Percentiles rank a stretch among this genome's conserved stretches.
phyloP scores from a whole-genome alignment of 1,284 basidiomycete species.

The Malassezia japonica region DNA sequence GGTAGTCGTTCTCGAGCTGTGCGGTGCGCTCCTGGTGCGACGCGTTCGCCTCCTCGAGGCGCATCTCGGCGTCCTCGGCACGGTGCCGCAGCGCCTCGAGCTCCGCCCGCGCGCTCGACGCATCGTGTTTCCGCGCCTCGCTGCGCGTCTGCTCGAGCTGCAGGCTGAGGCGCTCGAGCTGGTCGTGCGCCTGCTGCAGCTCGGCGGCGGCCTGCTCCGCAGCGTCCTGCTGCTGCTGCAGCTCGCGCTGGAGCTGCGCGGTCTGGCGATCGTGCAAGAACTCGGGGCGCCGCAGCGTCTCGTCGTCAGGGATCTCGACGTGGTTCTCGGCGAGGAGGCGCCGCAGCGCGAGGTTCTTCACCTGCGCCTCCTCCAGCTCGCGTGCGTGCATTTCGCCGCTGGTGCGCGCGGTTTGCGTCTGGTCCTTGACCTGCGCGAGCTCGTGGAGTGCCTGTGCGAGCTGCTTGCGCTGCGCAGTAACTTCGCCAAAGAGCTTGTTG shows the following conservation, averaged over 20 bases:
- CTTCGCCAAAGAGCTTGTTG: slow-evolving; percentile 63
- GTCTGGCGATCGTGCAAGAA: slow-evolving; percentile 34
- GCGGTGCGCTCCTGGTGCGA: slow-evolving; percentile 44
- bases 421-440: slow-evolving; percentile 57
- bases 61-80: slow-evolving; percentile 39
- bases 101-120: slow-evolving; percentile 53
- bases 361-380: slow-evolving; percentile 62
- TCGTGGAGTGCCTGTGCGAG: slow-evolving; percentile 65
- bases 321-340: slow-evolving; percentile 74
- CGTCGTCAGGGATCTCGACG: slow-evolving; percentile 39
- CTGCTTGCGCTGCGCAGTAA: slow-evolving; percentile 68
- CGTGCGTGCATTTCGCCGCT: slow-evolving; percentile 44
- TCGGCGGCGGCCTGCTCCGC: slow-evolving; percentile 34
- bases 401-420: slow-evolving; percentile 9
- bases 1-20: slow-evolving; percentile 89
- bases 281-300: slow-evolving; percentile 33
- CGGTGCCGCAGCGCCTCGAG: slow-evolving; percentile 66
- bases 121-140: slow-evolving; percentile 50
- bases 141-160: slow-evolving; percentile 36
- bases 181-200: slow-evolving; percentile 42
- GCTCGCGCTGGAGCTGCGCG: slow-evolving; percentile 40
- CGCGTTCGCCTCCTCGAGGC: slow-evolving; percentile 37
- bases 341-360: slow-evolving; percentile 71
- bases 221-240: slow-evolving; percentile 26
- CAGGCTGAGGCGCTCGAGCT: slow-evolving; percentile 36